phyloP scores from a whole-genome alignment of 1,139 yeast genomes.

The Kurtzmaniella quercitrusa region DNA sequence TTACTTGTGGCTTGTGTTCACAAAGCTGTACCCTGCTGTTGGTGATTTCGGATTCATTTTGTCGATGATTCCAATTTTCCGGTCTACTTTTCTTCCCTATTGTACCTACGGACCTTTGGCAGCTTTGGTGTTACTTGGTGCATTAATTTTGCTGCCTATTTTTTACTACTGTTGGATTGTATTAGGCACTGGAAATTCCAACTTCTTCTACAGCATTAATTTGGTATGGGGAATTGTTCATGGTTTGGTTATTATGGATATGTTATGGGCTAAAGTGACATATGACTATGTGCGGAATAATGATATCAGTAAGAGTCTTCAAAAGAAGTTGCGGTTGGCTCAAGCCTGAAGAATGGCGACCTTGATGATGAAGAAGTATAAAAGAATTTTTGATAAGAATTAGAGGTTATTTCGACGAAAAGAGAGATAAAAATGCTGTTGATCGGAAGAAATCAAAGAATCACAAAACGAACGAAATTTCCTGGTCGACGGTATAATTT shows the following conservation, averaged over 20 bases:
- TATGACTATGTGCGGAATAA: slow-evolving; percentile 60
- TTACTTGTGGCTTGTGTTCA: slow-evolving; percentile 63
- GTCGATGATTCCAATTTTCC: slow-evolving; percentile 55
- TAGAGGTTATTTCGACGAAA: no score
- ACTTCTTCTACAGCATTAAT: slow-evolving; percentile 92
- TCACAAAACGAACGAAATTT: no score
- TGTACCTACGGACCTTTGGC: slow-evolving; percentile 32
- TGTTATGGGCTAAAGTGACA: slow-evolving; percentile 77
- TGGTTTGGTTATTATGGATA: slow-evolving; percentile 66
- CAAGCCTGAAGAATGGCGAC: slow-evolving; percentile 19
- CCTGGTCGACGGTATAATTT: no score
- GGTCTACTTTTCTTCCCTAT: slow-evolving; percentile 35
- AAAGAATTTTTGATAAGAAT: no score
- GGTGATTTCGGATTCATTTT: slow-evolving; percentile 76
- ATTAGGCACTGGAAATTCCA: slow-evolving; percentile 91
- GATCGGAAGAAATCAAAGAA: no score
- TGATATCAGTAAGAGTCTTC: slow-evolving; percentile 17
- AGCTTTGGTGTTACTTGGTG: slow-evolving; percentile 36
- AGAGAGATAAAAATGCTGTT: no score
- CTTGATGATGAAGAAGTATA: neutral
- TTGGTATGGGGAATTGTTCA: slow-evolving; percentile 75
- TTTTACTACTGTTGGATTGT: slow-evolving; percentile 95
- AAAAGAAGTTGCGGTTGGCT: slow-evolving; percentile 30
- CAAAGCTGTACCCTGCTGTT: slow-evolving; percentile 86
- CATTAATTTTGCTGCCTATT: slow-evolving; percentile 65